Evolutionary conservation across 768 basidiomycete species (phyloP).

Genomic region (Pulveroboletus sp.): DNA sequence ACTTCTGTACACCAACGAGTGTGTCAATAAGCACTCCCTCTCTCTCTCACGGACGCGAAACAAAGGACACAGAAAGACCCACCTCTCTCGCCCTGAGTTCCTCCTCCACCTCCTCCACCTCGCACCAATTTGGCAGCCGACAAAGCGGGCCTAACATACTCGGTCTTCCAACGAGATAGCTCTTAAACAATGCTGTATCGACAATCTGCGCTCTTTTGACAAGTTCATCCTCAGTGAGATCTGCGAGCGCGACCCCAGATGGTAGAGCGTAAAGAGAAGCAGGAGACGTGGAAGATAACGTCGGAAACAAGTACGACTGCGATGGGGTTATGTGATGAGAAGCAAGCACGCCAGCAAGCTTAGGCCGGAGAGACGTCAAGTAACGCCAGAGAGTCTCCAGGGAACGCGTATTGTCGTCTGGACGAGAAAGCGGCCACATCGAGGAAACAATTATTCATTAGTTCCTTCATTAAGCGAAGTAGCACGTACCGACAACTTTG

Average conservation of each 20-base stretch:
- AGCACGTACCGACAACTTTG: conserved; percentile 34
- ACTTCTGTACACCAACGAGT: conserved; percentile 62
- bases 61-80: conserved; percentile 11
- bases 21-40: background rate
- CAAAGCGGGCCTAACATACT: conserved; percentile 83
- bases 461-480: conserved; percentile 9
- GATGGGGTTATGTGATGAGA: conserved; percentile 65
- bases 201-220: conserved; percentile 90
- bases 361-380: conserved; percentile 86
- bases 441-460: background rate
- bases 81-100: conserved; percentile 79
- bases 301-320: conserved; percentile 65
- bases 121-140: conserved; percentile 94
- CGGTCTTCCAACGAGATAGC: conserved; percentile 81
- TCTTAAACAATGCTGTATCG: conserved; percentile 93
- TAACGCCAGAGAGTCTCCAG: conserved; percentile 88
- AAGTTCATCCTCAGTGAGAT: conserved; percentile 80
- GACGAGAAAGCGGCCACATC: background rate
- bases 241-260: conserved; percentile 59
- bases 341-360: conserved; percentile 74
- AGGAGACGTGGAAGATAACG: conserved; percentile 68
- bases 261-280: conserved; percentile 80
- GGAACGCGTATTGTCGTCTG: conserved; percentile 65
- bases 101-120: conserved; percentile 91
- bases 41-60: too few species aligned